Evolutionary conservation across 2,329 filamentous ascomycete species (phyloP).

Genomic region (Fusarium sp.): DNA sequence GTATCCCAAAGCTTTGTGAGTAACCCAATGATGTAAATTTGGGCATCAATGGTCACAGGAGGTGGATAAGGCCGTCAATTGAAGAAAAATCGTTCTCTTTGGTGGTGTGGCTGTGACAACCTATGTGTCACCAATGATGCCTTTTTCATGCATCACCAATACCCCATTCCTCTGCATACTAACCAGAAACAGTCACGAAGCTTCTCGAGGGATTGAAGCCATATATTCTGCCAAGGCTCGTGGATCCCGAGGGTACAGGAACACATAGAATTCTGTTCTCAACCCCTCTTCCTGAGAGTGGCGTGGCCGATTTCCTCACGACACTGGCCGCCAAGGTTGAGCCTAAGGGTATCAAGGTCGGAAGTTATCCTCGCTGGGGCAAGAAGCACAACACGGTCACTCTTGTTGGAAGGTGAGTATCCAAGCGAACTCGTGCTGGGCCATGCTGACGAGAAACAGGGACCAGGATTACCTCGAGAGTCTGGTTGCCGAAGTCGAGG

Average conservation of each 20-base stretch:
- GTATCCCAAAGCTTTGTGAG: constrained; percentile 83
- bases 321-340: constrained; percentile 80
- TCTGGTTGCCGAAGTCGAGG: constrained; percentile 80
- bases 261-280: constrained; percentile 84
- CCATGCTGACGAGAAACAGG: constrained; percentile 51
- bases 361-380: constrained; percentile 94
- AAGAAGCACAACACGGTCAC: constrained; percentile 91
- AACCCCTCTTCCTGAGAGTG: constrained; percentile 89
- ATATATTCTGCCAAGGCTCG: constrained; percentile 74
- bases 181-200: constrained; percentile 67
- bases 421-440: constrained; percentile 30
- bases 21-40: constrained; percentile 4
- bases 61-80: not conserved
- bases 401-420: constrained; percentile 73
- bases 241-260: constrained; percentile 84
- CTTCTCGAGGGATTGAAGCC: constrained; percentile 84
- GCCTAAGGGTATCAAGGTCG: constrained; percentile 86
- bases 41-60: not conserved
- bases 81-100: not conserved
- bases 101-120: not conserved
- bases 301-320: constrained; percentile 84
- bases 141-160: not conserved
- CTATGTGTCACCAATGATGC: not conserved
- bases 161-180: constrained; percentile 1
- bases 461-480: constrained; percentile 83